Conservation (phyloP, 202 grass and related monocot species). For the Setaria italica region DNA sequence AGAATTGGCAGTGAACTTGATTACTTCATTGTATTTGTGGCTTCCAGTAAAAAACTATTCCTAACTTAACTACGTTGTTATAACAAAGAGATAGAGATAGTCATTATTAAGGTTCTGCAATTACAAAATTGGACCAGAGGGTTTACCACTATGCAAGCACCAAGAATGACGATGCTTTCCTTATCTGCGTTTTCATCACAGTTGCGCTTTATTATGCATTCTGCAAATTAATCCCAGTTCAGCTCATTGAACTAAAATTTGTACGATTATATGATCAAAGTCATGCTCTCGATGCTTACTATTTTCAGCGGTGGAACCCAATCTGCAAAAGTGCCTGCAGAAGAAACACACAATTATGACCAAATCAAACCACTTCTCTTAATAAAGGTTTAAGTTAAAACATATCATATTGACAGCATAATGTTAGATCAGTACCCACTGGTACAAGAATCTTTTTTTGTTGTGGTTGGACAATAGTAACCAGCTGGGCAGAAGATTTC, state of each 20-base stretch:
- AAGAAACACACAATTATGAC: constrained; percentile 32
- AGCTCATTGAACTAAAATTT: neutral
- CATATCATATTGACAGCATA: neutral
- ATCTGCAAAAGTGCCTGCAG: constrained; percentile 79
- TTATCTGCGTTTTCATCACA: constrained; percentile 65
- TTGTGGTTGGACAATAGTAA: constrained; percentile 79
- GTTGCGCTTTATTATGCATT: constrained; percentile 64
- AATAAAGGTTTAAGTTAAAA: neutral
- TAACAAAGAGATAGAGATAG: neutral
- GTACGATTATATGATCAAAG: neutral
- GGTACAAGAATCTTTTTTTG: constrained; percentile 56
- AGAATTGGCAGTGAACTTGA: neutral
- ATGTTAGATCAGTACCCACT: constrained; percentile 73
- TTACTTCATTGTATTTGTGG: no score
- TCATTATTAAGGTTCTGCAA: constrained; percentile 12
- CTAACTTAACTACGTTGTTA: neutral
- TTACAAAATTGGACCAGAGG: neutral
- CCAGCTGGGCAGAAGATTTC: constrained; percentile 85
- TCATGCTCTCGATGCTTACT: constrained; percentile 56
- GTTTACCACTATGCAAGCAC: constrained; percentile 76
- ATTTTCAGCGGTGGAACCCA: constrained; percentile 67
- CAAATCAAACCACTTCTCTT: constrained; percentile 22
- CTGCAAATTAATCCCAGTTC: constrained; percentile 54
- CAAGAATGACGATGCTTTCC: constrained; percentile 54
- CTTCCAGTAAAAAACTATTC: neutral